Evolutionary conservation across 169 alveolate genomes (phyloP).

Genomic region (Plasmodium billcollinsi): DNA sequence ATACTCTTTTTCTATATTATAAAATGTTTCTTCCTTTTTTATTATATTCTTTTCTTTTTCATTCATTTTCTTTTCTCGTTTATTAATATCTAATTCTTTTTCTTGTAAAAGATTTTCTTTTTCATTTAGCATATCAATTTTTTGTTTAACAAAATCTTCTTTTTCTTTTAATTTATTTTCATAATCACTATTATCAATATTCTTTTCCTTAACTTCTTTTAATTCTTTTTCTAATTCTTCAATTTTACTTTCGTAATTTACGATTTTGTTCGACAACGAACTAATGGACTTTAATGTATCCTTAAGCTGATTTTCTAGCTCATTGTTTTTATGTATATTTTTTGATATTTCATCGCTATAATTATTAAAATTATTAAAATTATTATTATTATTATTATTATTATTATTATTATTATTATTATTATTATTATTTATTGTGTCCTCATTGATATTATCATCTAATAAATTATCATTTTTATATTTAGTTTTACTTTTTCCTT

Average conservation of each 20-base stretch:
- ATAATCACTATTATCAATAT: slow-evolving; percentile 21
- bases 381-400: neutral
- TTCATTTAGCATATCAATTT: slow-evolving; percentile 39
- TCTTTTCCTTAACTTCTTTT: slow-evolving; percentile 37
- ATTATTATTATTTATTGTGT: neutral
- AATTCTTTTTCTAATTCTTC: slow-evolving; percentile 59
- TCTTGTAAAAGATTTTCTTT: slow-evolving; percentile 24
- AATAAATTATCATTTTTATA: slow-evolving; percentile 11
- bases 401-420: neutral
- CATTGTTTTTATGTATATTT: slow-evolving; percentile 5
- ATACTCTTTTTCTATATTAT: slow-evolving; percentile 31
- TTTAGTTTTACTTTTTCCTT: slow-evolving; percentile 10
- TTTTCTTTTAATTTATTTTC: slow-evolving; percentile 53
- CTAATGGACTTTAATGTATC: slow-evolving; percentile 60
- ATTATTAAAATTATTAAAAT: too few relatives aligned
- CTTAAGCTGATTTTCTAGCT: slow-evolving; percentile 49
- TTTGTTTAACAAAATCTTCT: slow-evolving; percentile 25
- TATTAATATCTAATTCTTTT: slow-evolving; percentile 44
- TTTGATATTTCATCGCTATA: neutral
- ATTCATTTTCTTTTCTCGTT: slow-evolving; percentile 54
- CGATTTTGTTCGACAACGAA: slow-evolving; percentile 29
- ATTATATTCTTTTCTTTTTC: slow-evolving; percentile 33
- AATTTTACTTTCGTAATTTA: slow-evolving; percentile 27
- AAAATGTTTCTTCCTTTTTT: slow-evolving; percentile 58
- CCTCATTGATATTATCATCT: neutral